Evolutionary conservation across 805 yeast genomes (phyloP).

Genomic region (Ogataea nitratoaversa): DNA sequence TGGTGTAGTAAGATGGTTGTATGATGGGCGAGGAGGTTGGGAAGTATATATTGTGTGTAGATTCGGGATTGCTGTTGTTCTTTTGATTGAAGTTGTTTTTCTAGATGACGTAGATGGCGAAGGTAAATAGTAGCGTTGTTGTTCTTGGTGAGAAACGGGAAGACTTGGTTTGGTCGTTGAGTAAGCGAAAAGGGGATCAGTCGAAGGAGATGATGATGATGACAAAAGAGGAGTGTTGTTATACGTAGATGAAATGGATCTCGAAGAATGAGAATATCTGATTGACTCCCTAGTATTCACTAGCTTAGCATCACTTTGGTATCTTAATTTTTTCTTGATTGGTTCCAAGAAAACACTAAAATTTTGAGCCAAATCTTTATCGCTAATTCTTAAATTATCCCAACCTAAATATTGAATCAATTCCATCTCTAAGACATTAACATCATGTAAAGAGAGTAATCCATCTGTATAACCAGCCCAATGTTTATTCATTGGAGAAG

Average conservation of each 20-base stretch:
- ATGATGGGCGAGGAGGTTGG: slow-evolving; percentile 6
- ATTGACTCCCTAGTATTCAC: slow-evolving; percentile 10
- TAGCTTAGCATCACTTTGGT: slow-evolving; percentile 16
- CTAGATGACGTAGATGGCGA: slow-evolving; percentile 11
- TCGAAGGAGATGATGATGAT: neutral
- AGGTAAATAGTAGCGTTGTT: slow-evolving; percentile 3
- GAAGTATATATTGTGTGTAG: slow-evolving; percentile 11
- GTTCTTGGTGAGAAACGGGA: slow-evolving; percentile 2
- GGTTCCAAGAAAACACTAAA: slow-evolving; percentile 73
- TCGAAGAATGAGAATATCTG: slow-evolving; percentile 1
- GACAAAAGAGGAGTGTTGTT: slow-evolving; percentile 3
- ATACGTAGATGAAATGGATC: slow-evolving; percentile 4
- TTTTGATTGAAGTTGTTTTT: slow-evolving; percentile 4
- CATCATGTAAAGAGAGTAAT: slow-evolving; percentile 67
- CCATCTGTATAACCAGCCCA: slow-evolving; percentile 95
- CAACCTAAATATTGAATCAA: slow-evolving; percentile 77
- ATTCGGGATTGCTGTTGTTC: slow-evolving; percentile 11
- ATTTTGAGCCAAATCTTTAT: slow-evolving; percentile 63
- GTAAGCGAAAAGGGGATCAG: slow-evolving; percentile 12
- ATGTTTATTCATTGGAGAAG: slow-evolving; percentile 92
- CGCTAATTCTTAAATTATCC: slow-evolving; percentile 65
- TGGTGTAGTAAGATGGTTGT: slow-evolving; percentile 20
- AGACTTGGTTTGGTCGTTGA: slow-evolving; percentile 1
- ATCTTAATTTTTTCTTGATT: slow-evolving; percentile 52
- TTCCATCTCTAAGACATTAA: slow-evolving; percentile 89